Evolutionary conservation across 805 yeast genomes (phyloP), one percentile per base, ranked within the genome.

Genomic region (Cyberlindnera subsufficiens): DNA sequence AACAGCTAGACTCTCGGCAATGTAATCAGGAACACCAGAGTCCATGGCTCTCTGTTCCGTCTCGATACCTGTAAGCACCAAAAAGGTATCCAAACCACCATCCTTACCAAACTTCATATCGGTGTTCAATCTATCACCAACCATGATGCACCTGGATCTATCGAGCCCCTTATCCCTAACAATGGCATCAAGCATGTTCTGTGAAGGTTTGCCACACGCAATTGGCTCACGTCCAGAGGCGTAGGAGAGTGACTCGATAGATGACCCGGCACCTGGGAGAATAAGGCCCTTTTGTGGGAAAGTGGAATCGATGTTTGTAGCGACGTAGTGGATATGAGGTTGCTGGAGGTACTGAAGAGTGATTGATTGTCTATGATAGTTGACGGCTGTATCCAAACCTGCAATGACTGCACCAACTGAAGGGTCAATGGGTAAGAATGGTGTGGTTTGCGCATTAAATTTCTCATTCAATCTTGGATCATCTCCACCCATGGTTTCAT

Each of bases 251-350:
- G 89, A 74, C 52, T 87, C 86, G 35, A 91, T 81, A 50, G 88
- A 77, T 2, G 96, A 82, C 1, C 99, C 99, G 1, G 99, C 98
- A 27, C 99, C 99, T 16, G 96, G 95, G 39, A 93, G 73, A 38
- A 86, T 75, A 53, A 77, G 71, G 1, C 96, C 96, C 63, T 86
- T 82, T 45, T 85, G 78, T 2, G 99, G 99, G 69, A 80, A 93
- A 0, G 99, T 93, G 1, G 96, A 84, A 63, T 93, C 99, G 35
- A 86, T 86, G 62, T 93, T 93, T 5, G 98, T 93, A 18, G 97
- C 98, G 50, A 93, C 71, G 63, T 88, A 93, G 29, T 81, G 75
- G 4, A 87, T 71, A 2, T 72, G 68, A 33, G 68, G 64, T 39
- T 80, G 79, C 44, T 81, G 76, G 39, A 93, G 69, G 55, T 93